phyloP scores from a whole-genome alignment of 768 basidiomycete genomes.

The Exidia glandulosa region DNA sequence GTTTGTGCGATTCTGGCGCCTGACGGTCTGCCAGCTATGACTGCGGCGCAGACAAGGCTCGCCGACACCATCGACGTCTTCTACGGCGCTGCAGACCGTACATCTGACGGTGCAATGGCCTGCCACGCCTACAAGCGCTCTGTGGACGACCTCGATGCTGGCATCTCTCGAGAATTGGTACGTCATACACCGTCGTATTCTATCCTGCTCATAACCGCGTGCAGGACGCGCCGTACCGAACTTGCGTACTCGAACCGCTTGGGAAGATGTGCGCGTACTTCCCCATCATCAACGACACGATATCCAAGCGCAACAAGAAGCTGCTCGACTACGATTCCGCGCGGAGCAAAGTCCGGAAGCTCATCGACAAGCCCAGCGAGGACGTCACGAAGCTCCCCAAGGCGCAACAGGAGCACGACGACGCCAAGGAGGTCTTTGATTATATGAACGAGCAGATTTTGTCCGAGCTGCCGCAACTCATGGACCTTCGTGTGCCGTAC shows the following conservation, averaged over 20 bases:
- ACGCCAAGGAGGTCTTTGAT: slow-evolving; percentile 88
- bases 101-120: slow-evolving; percentile 91
- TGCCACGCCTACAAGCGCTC: slow-evolving; percentile 93
- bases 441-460: slow-evolving; percentile 88
- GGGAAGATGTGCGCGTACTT: slow-evolving; percentile 97
- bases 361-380: slow-evolving; percentile 85
- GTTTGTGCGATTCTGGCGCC: background rate
- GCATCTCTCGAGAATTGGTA: slow-evolving; percentile 76
- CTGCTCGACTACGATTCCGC: slow-evolving; percentile 93
- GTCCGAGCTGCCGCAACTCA: slow-evolving; percentile 77
- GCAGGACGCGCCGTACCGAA: slow-evolving; percentile 89
- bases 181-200: slow-evolving; percentile 16
- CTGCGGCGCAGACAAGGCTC: slow-evolving; percentile 80
- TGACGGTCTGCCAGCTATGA: slow-evolving; percentile 57
- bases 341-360: slow-evolving; percentile 78
- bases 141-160: slow-evolving; percentile 84
- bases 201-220: background rate
- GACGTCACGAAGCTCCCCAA: slow-evolving; percentile 85
- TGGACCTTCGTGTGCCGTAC: slow-evolving; percentile 93
- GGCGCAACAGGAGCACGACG: slow-evolving; percentile 93
- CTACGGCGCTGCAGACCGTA: slow-evolving; percentile 74
- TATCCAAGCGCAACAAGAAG: slow-evolving; percentile 94
- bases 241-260: slow-evolving; percentile 88
- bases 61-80: slow-evolving; percentile 91
- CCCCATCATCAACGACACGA: slow-evolving; percentile 86